Conservation (phyloP, 495 filamentous ascomycete species). For the Lasiosphaeris hirsuta region DNA sequence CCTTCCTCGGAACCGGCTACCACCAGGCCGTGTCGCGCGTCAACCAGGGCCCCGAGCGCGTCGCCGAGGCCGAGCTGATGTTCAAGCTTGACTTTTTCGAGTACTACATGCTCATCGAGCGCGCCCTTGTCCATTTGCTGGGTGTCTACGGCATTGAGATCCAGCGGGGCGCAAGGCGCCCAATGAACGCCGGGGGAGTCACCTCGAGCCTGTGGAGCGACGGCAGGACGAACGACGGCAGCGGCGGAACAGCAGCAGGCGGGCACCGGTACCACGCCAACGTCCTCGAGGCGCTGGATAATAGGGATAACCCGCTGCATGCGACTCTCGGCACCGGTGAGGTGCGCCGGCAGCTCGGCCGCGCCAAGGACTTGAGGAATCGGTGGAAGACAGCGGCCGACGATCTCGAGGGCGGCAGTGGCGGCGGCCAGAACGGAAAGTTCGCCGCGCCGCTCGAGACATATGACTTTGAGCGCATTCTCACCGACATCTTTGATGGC, state of each 20-base stretch:
- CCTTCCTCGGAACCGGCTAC: slow-evolving; percentile 54
- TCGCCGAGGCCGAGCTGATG: slow-evolving; percentile 53
- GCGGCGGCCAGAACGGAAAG: slow-evolving; percentile 28
- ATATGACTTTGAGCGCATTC: slow-evolving; percentile 55
- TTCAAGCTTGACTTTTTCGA: slow-evolving; percentile 72
- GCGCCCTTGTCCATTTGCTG: slow-evolving; percentile 59
- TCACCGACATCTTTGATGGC: slow-evolving; percentile 41
- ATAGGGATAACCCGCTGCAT: slow-evolving; percentile 48
- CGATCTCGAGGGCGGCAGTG: slow-evolving; percentile 30
- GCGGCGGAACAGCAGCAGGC: neutral
- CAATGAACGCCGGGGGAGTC: neutral
- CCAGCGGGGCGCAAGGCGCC: slow-evolving; percentile 14
- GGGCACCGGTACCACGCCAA: slow-evolving; percentile 62
- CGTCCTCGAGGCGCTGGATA: slow-evolving; percentile 54
- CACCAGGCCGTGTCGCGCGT: slow-evolving; percentile 37
- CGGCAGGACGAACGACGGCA: neutral
- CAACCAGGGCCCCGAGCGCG: slow-evolving; percentile 17
- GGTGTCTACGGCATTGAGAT: slow-evolving; percentile 54
- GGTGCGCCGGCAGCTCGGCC: slow-evolving; percentile 46
- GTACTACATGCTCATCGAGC: slow-evolving; percentile 64
- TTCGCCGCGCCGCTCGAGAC: slow-evolving; percentile 42
- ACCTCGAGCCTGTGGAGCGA: neutral
- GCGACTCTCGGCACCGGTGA: slow-evolving; percentile 46
- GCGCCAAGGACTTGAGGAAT: slow-evolving; percentile 64
- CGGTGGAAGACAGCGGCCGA: slow-evolving; percentile 62